phyloP scores from a whole-genome alignment of 2,329 filamentous ascomycete genomes.

The Ceratocystis cubensis region DNA sequence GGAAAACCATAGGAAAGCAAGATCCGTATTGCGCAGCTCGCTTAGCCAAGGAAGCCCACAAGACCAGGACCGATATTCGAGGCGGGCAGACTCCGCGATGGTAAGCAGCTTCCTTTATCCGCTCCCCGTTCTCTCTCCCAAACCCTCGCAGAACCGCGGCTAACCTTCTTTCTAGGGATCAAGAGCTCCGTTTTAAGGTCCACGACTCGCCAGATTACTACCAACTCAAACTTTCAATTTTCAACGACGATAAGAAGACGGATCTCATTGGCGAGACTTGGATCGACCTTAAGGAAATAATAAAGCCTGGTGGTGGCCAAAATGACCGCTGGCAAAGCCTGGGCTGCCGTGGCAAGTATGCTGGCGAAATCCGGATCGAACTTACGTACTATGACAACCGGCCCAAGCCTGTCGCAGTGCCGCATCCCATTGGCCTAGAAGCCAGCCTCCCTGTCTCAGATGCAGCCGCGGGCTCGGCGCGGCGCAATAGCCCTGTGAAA shows the following conservation, averaged over 20 bases:
- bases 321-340: conserved; percentile 85
- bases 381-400: conserved; percentile 91
- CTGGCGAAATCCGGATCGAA: conserved; percentile 86
- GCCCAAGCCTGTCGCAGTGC: conserved; percentile 62
- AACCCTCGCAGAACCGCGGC: neutral
- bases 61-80: conserved; percentile 85
- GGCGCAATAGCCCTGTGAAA: conserved; percentile 55
- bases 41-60: conserved; percentile 92
- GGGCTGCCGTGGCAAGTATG: conserved; percentile 84
- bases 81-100: conserved; percentile 93
- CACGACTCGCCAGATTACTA: conserved; percentile 96
- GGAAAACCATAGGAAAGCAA: conserved; percentile 96
- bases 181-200: conserved; percentile 89
- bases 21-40: conserved; percentile 93
- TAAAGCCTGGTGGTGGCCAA: conserved; percentile 80
- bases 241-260: conserved; percentile 97
- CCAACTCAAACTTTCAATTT: conserved; percentile 86
- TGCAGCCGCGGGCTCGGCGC: conserved; percentile 26
- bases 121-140: neutral
- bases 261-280: conserved; percentile 92
- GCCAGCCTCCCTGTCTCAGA: conserved; percentile 24
- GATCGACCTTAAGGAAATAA: conserved; percentile 69
- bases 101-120: conserved; percentile 37
- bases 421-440: conserved; percentile 33
- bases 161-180: conserved; percentile 53